These are phyloP conservation scores for Gonapodya prolifera DNA, from an alignment of 192 early-diverging fungal genomes.

Conservation along the genomic window DNA sequence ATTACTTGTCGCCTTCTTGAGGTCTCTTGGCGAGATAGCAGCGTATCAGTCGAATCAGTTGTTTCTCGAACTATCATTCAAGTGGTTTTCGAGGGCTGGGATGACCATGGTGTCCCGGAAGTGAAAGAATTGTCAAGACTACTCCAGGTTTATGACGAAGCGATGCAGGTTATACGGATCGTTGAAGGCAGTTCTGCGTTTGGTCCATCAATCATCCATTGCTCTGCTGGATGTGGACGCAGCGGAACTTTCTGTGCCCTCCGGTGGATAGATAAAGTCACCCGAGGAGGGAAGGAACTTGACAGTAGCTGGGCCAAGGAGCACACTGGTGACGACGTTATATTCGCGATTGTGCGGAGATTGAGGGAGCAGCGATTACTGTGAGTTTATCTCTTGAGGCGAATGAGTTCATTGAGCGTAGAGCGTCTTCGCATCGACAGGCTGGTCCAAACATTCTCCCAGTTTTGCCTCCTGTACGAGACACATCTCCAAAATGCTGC, in stretches of 20 bases:
- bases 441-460: background rate
- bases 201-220: constrained; percentile 68
- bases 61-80: background rate
- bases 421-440: background rate
- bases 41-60: background rate
- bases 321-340: background rate
- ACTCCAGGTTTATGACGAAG: constrained; percentile 39
- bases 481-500: background rate
- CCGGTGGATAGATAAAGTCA: background rate
- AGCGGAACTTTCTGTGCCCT: constrained; percentile 74
- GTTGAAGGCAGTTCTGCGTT: constrained; percentile 10
- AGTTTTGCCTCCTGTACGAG: background rate
- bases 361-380: background rate
- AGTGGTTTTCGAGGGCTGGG: constrained; percentile 36
- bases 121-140: constrained; percentile 26
- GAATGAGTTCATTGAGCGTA: background rate
- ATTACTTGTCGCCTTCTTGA: background rate
- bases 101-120: constrained; percentile 25
- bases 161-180: constrained; percentile 24
- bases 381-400: background rate
- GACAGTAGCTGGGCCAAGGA: background rate
- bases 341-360: background rate
- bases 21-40: constrained; percentile 2
- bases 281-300: background rate
- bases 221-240: constrained; percentile 75